Evolutionary conservation across 2,329 filamentous ascomycete species (phyloP).

Genomic region (Cladophialophora exuberans): DNA sequence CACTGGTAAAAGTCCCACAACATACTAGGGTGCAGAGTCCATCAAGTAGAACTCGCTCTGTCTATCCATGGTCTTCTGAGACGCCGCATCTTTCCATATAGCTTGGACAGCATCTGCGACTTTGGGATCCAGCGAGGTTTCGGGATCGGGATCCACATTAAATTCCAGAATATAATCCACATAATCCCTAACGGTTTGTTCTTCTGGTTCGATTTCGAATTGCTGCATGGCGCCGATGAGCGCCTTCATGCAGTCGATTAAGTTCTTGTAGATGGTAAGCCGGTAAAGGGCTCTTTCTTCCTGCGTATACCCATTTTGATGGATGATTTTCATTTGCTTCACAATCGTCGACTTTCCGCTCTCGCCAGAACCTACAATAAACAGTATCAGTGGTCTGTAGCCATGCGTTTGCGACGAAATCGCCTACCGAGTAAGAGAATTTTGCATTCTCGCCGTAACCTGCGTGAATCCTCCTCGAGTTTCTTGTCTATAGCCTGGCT

Average conservation of each 20-base stretch:
- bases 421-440: slow-evolving; percentile 84
- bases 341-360: slow-evolving; percentile 99
- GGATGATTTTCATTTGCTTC: slow-evolving; percentile 99
- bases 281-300: slow-evolving; percentile 94
- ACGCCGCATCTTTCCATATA: slow-evolving; percentile 87
- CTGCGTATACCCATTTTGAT: slow-evolving; percentile 93
- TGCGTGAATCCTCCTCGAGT: slow-evolving; percentile 91
- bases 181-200: slow-evolving; percentile 71
- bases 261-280: slow-evolving; percentile 96
- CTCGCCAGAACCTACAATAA: slow-evolving; percentile 82
- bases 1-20: slow-evolving; percentile 12
- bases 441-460: slow-evolving; percentile 96
- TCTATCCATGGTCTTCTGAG: slow-evolving; percentile 82
- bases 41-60: slow-evolving; percentile 98
- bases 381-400: slow-evolving; percentile 20
- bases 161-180: slow-evolving; percentile 84
- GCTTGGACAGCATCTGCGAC: slow-evolving; percentile 82
- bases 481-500: slow-evolving; percentile 94
- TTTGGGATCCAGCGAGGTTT: slow-evolving; percentile 77
- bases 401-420: slow-evolving; percentile 15
- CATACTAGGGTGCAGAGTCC: slow-evolving; percentile 98
- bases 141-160: slow-evolving; percentile 85
- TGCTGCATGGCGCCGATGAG: slow-evolving; percentile 90
- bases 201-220: slow-evolving; percentile 80
- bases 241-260: slow-evolving; percentile 94